Evolutionary conservation across 768 basidiomycete genomes (phyloP).

Genomic region (Cystobasidium ongulense): DNA sequence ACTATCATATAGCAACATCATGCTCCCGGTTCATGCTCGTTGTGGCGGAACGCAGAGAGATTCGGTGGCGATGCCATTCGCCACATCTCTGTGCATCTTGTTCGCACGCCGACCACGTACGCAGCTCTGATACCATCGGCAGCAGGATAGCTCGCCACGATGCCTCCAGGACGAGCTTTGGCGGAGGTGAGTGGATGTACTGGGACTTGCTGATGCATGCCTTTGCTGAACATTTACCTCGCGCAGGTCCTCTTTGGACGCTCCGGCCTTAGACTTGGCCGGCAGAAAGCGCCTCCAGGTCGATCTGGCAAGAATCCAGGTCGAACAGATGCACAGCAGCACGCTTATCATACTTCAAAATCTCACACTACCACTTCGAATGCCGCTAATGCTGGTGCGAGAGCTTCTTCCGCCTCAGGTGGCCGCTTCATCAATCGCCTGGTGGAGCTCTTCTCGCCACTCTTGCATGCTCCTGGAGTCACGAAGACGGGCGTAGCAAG

Average conservation of each 20-base stretch:
- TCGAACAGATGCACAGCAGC: neutral
- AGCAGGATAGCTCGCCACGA: neutral
- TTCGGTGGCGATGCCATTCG: neutral
- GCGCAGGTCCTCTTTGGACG: conserved; percentile 24
- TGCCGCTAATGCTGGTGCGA: neutral
- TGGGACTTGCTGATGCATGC: neutral
- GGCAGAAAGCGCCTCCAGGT: neutral
- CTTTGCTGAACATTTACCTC: neutral
- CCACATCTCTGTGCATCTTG: neutral
- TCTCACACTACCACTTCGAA: neutral
- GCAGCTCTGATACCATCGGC: neutral
- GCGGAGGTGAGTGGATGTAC: conserved; percentile 16
- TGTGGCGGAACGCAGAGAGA: neutral
- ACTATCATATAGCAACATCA: no score
- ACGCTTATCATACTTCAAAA: neutral
- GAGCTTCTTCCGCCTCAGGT: neutral
- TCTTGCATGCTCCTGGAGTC: conserved; percentile 2
- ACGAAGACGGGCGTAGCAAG: neutral
- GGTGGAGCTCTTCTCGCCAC: conserved; percentile 22
- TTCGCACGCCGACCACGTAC: neutral
- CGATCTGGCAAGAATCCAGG: neutral
- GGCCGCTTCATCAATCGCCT: conserved; percentile 9
- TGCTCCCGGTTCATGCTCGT: neutral
- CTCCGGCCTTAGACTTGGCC: conserved; percentile 1
- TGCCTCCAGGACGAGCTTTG: conserved; percentile 20